Evolutionary conservation across 192 early-diverging fungal genomes (phyloP).

Genomic region (Podila horticola): DNA sequence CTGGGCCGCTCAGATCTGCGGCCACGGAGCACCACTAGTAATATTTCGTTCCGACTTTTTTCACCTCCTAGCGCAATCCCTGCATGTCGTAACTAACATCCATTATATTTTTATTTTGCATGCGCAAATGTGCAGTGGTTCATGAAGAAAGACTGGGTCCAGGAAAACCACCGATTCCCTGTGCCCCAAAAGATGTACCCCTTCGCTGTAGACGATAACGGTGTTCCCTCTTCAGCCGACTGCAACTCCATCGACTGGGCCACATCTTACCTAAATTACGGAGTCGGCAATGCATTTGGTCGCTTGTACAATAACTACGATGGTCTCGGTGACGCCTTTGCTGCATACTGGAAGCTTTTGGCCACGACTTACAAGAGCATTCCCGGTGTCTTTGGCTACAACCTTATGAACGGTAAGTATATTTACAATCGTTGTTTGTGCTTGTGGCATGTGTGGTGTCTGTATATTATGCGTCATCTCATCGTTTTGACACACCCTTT

Average conservation of each 20-base stretch:
- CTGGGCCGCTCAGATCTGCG: slow-evolving; percentile 59
- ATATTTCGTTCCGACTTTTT: neutral
- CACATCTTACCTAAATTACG: slow-evolving; percentile 48
- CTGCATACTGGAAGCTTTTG: slow-evolving; percentile 67
- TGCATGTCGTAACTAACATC: neutral
- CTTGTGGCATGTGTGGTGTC: neutral
- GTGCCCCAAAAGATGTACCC: slow-evolving; percentile 46
- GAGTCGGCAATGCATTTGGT: slow-evolving; percentile 60
- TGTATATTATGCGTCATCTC: neutral
- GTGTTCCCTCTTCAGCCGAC: slow-evolving; percentile 43
- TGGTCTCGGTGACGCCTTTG: slow-evolving; percentile 63
- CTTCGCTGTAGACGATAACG: slow-evolving; percentile 53
- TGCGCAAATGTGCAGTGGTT: slow-evolving; percentile 19
- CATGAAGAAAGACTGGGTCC: slow-evolving; percentile 52
- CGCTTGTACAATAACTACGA: slow-evolving; percentile 65
- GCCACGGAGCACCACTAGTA: slow-evolving; percentile 61
- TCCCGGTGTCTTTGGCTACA: slow-evolving; percentile 68
- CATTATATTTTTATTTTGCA: neutral
- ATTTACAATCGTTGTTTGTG: neutral
- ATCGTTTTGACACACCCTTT: neutral
- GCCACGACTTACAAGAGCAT: slow-evolving; percentile 57
- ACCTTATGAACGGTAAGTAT: slow-evolving; percentile 62
- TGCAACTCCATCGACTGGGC: slow-evolving; percentile 56
- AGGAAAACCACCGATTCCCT: slow-evolving; percentile 31
- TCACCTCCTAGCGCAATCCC: neutral